phyloP scores from a whole-genome alignment of 495 filamentous ascomycete species.

The Penicillium manginii region DNA sequence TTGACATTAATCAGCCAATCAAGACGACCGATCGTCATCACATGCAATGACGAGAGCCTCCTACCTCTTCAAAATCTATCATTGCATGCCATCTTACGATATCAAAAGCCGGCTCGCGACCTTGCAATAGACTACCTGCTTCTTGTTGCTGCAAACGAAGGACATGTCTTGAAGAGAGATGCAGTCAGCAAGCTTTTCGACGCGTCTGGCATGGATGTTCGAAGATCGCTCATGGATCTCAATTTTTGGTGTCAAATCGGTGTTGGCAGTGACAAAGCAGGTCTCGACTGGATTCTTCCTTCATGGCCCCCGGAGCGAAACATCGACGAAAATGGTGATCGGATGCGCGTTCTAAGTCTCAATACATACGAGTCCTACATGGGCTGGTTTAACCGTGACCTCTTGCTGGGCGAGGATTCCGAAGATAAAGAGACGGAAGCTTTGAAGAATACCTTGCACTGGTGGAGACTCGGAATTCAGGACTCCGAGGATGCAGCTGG shows the following conservation, averaged over 20 bases:
- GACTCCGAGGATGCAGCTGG: constrained; percentile 36
- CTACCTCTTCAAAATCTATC: constrained; percentile 71
- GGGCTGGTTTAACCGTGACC: constrained; percentile 73
- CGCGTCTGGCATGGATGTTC: constrained; percentile 69
- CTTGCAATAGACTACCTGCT: constrained; percentile 80
- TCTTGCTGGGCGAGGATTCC: constrained; percentile 25
- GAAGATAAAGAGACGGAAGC: constrained; percentile 34
- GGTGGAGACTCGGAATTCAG: constrained; percentile 46
- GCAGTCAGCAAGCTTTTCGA: constrained; percentile 71
- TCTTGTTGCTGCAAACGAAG: constrained; percentile 85
- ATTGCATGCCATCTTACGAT: constrained; percentile 86
- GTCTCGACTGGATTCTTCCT: constrained; percentile 86
- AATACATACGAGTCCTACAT: constrained; percentile 77
- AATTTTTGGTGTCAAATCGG: constrained; percentile 97
- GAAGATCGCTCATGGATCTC: constrained; percentile 82
- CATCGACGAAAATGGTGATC: constrained; percentile 64
- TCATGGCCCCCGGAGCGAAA: constrained; percentile 71
- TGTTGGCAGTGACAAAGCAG: constrained; percentile 84
- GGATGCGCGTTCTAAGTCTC: constrained; percentile 79
- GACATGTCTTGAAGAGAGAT: constrained; percentile 73
- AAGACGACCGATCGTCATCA: constrained; percentile 89
- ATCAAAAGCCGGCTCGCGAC: constrained; percentile 66
- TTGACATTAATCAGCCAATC: constrained; percentile 77
- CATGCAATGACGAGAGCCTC: constrained; percentile 85
- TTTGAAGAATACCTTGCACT: constrained; percentile 37